phyloP scores from a whole-genome alignment of 2,329 filamentous ascomycete species.

The Fusarium secorum region DNA sequence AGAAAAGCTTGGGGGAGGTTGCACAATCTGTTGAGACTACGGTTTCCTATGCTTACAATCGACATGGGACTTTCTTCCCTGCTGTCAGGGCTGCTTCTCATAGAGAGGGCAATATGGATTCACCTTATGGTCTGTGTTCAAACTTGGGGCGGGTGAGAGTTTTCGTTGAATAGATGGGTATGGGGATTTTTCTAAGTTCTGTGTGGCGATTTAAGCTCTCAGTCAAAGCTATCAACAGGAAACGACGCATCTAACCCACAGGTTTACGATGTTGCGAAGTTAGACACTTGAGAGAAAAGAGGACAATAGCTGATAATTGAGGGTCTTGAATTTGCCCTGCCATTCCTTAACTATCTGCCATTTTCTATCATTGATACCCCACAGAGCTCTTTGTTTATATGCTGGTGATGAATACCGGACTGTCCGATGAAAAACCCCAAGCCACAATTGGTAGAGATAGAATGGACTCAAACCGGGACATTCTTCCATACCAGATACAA shows the following conservation, averaged over 20 bases:
- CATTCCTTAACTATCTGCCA: not conserved
- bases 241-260: not conserved
- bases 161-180: not conserved
- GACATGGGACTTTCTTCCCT: fast-evolving
- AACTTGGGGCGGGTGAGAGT: fast-evolving
- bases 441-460: not conserved
- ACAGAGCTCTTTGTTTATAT: not conserved
- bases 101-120: fast-evolving
- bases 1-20: fast-evolving
- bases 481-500: not conserved
- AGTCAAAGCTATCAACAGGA: too few species aligned
- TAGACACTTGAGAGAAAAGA: too few species aligned
- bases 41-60: fast-evolving
- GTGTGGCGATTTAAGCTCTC: too few species aligned
- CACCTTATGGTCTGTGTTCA: fast-evolving
- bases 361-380: not conserved
- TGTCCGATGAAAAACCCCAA: fast-evolving
- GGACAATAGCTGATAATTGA: too few species aligned
- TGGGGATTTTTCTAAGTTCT: too few species aligned
- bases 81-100: fast-evolving
- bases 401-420: fast-evolving
- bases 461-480: fast-evolving
- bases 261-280: too few species aligned
- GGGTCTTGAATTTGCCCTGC: not conserved
- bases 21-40: fast-evolving